These are phyloP conservation scores for Tylopilus vinaceipallidus DNA, from an alignment of 768 basidiomycete genomes.

Conservation along the genomic window DNA sequence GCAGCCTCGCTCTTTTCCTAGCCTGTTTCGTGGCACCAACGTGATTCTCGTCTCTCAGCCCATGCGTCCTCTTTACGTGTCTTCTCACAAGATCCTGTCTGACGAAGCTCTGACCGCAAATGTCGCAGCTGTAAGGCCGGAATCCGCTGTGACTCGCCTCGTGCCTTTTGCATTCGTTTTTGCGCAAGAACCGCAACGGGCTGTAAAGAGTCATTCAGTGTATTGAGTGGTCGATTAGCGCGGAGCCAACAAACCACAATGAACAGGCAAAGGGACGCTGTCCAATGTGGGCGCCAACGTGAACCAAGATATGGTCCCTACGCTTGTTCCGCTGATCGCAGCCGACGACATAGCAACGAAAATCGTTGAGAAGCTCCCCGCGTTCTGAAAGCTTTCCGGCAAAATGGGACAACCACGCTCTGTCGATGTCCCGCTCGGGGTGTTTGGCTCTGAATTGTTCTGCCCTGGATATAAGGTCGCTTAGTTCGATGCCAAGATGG, in stretches of 20 bases:
- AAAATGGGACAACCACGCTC: slow-evolving; percentile 63
- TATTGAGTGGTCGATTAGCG: background rate
- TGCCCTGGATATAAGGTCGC: slow-evolving; percentile 54
- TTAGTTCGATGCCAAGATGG: slow-evolving; percentile 56
- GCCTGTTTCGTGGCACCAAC: slow-evolving; percentile 23
- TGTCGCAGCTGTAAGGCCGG: slow-evolving; percentile 57
- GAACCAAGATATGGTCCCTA: slow-evolving; percentile 71
- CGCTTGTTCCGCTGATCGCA: slow-evolving; percentile 70
- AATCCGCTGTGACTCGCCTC: slow-evolving; percentile 60
- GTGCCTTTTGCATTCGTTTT: slow-evolving; percentile 77
- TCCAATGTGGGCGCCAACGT: slow-evolving; percentile 70
- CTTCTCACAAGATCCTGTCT: slow-evolving; percentile 68
- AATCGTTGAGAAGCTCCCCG: slow-evolving; percentile 58
- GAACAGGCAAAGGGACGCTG: slow-evolving; percentile 63
- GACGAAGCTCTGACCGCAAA: slow-evolving; percentile 59
- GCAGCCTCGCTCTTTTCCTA: slow-evolving; percentile 28
- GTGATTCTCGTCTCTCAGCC: slow-evolving; percentile 33
- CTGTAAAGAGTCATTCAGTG: slow-evolving; percentile 35
- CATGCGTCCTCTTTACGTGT: slow-evolving; percentile 60
- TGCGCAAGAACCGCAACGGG: slow-evolving; percentile 62
- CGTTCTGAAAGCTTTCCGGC: slow-evolving; percentile 60
- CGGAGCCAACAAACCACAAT: slow-evolving; percentile 51
- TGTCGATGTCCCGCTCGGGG: slow-evolving; percentile 59
- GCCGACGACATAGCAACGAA: slow-evolving; percentile 65
- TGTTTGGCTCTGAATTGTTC: slow-evolving; percentile 52